Evolutionary conservation across 306 rosid species (phyloP).

Genomic region (Chamaecrista fasciculata): DNA sequence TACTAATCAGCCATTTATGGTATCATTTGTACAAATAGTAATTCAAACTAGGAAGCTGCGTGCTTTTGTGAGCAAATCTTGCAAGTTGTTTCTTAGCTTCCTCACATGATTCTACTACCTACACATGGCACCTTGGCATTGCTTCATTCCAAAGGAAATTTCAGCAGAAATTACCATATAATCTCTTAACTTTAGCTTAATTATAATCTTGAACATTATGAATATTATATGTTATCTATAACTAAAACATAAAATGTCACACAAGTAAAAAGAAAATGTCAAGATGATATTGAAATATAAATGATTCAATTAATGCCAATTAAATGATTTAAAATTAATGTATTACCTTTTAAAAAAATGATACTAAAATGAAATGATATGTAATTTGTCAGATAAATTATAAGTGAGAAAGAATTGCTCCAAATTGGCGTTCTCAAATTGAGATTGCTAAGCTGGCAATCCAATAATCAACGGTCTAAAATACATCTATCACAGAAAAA

Average conservation of each 20-base stretch:
- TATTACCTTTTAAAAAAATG: too few species aligned
- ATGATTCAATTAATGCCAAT: too few species aligned
- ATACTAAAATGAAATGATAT: too few species aligned
- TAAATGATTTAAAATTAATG: too few species aligned
- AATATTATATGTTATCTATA: too few species aligned
- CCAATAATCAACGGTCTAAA: slow-evolving; percentile 55
- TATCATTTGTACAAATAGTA: background rate
- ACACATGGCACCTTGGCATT: slow-evolving; percentile 33
- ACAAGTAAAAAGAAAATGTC: background rate
- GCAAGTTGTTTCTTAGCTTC: slow-evolving; percentile 29
- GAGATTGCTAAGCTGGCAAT: slow-evolving; percentile 71
- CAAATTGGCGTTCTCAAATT: slow-evolving; percentile 29
- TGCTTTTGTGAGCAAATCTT: slow-evolving; percentile 8
- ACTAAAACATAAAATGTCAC: too few species aligned
- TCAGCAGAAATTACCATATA: too few species aligned
- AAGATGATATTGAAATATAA: background rate
- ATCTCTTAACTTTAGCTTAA: too few species aligned
- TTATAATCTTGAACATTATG: too few species aligned
- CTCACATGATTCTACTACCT: slow-evolving; percentile 22
- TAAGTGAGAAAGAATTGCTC: background rate
- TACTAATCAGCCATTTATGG: background rate
- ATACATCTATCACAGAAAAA: slow-evolving; percentile 35
- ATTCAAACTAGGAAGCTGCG: slow-evolving; percentile 15
- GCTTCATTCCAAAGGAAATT: slow-evolving; percentile 28
- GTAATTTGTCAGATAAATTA: too few species aligned